A percentile compares a stretch with the other conserved stretches of the same genome.
phyloP scores from a whole-genome alignment of 768 basidiomycete genomes.

The Calocybe indica region DNA sequence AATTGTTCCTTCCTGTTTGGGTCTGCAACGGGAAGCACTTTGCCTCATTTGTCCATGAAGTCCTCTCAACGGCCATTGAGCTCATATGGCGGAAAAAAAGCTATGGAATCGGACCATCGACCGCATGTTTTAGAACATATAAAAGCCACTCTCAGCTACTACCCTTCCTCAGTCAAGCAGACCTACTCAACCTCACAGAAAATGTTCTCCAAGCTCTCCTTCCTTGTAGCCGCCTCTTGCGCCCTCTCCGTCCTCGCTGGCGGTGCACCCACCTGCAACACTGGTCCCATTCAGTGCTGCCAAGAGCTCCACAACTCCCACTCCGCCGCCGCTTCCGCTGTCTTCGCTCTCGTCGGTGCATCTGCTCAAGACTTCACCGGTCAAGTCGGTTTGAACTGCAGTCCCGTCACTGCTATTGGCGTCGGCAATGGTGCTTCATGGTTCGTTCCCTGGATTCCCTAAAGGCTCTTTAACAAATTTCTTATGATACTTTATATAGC shows the following conservation, averaged over 20 bases:
- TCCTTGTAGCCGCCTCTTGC: constrained; percentile 1
- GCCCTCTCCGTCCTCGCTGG: constrained; percentile 1
- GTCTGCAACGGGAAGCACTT: too few species aligned
- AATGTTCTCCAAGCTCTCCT: constrained; percentile 4
- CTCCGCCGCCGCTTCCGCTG: background rate
- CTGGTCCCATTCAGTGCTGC: constrained; percentile 2
- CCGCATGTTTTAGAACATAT: too few species aligned
- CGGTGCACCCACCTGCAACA: background rate
- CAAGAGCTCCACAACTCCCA: background rate
- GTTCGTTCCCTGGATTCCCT: background rate
- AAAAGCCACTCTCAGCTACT: too few species aligned
- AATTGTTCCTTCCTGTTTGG: too few species aligned
- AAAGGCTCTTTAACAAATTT: too few species aligned
- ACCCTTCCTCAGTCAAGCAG: too few species aligned
- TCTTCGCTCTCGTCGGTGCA: background rate
- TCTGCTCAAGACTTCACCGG: constrained; percentile 1
- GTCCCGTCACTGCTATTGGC: background rate
- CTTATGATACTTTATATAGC: background rate
- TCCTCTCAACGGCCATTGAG: too few species aligned
- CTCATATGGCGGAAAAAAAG: too few species aligned
- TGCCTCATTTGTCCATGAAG: too few species aligned
- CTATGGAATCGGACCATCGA: too few species aligned
- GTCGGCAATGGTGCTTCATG: background rate
- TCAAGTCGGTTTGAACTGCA: background rate
- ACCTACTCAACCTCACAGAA: background rate